Evolutionary conservation across 352 stramenopile genomes (phyloP).

Genomic region (Phytopythium kandeliae): DNA sequence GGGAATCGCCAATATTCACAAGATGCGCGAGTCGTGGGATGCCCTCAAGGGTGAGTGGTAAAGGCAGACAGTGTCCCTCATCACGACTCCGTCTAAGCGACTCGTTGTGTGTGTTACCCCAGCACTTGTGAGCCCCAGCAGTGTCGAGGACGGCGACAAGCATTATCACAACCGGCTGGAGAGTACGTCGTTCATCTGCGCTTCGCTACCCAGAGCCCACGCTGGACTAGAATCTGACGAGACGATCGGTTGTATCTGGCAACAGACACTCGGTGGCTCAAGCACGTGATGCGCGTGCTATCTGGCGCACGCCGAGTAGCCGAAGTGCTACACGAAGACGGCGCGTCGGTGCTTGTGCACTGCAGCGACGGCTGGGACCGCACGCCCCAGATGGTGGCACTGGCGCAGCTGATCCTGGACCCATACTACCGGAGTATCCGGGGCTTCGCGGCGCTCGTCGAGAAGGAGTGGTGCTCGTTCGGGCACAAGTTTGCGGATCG

Average conservation of each 20-base stretch:
- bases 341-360: slow-evolving; percentile 78
- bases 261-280: slow-evolving; percentile 94
- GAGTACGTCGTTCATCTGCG: slow-evolving; percentile 58
- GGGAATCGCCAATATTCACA: slow-evolving; percentile 99
- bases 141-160: slow-evolving; percentile 83
- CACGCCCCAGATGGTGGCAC: slow-evolving; percentile 72
- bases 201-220: too few species aligned
- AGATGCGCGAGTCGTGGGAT: slow-evolving; percentile 95
- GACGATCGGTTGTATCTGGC: too few species aligned
- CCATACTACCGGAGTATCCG: slow-evolving; percentile 83
- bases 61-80: neutral
- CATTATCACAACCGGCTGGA: slow-evolving; percentile 85
- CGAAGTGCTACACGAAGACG: slow-evolving; percentile 81
- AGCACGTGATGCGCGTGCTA: slow-evolving; percentile 90
- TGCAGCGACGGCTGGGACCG: slow-evolving; percentile 87
- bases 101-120: slow-evolving; percentile 1
- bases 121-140: slow-evolving; percentile 78
- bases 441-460: slow-evolving; percentile 74
- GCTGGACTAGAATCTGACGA: too few species aligned
- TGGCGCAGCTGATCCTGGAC: slow-evolving; percentile 83
- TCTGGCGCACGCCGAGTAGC: slow-evolving; percentile 64
- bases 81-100: too few species aligned
- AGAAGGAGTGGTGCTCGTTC: slow-evolving; percentile 89
- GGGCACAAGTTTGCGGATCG: slow-evolving; percentile 88
- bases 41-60: slow-evolving; percentile 55